Base-by-base conservation (phyloP, 139 green algal genomes). In the Dunaliella primolecta region DNA sequence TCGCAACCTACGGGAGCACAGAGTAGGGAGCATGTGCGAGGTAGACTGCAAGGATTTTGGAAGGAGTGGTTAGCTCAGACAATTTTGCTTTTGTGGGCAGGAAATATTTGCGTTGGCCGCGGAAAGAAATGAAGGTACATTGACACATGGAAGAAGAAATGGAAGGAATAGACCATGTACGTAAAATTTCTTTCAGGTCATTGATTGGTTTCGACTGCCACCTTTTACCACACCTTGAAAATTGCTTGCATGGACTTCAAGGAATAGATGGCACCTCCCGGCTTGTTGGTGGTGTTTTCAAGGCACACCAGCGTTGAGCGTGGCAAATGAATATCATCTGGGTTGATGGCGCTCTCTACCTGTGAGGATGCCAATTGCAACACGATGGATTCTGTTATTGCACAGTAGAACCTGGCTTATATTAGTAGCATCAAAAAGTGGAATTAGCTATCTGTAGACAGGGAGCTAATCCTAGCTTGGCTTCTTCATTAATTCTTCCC, bases 211-310 rank as follows among this genome's bases (percentile, higher is more conserved):
- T n/a, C n/a, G n/a, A n/a, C n/a, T n/a, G n/a, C n/a, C n/a, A n/a
- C n/a, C n/a, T n/a, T n/a, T n/a, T n/a, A n/a, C n/a, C n/a, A n/a
- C 25, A 33, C 64, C 25, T 27, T 33, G 30, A 7, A 72, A 83
- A 91, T 87, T 1, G 82, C 78, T 32, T 88, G 74, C 83, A 95
- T 90, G 84, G 95, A 92, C 1, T 89, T 76, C 57, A 94, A 72
- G 7, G 83, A 85, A 38, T 96, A 89, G 27, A 90, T 89, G 0
- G 84, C 34, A 24, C 94, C 94, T 0, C 94, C 94, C 32, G 88
- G 91, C 46, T 93, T 90, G 83, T 97, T 97, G 78, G 95, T 92
- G 3, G 91, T 97, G 77, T 94, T 94, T 83, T 97, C 93, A 11
- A 97, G 30, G 78, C 91, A 94, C 32, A 96, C 83, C 23, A 95